A percentile compares a stretch with the other conserved stretches of the same genome.
phyloP scores from a whole-genome alignment of 164 flowering plant species.

The Berberis thunbergii region DNA sequence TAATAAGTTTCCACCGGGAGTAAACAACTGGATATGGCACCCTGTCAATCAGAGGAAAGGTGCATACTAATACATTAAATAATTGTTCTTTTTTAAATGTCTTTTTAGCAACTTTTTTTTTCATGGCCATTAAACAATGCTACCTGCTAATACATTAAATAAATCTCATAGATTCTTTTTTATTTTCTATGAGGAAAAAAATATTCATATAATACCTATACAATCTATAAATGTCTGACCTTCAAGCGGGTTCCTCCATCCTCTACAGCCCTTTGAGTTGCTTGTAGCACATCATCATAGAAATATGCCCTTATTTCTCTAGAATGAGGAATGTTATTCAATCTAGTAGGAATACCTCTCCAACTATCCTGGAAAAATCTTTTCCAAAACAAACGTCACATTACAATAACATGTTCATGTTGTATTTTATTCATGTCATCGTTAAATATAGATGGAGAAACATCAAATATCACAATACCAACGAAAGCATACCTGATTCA shows the following conservation, averaged over 20 bases:
- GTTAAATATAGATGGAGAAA: background rate
- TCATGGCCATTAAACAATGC: too few species aligned
- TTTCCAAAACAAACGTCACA: slow-evolving; percentile 14
- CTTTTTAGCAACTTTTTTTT: too few species aligned
- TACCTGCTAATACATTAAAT: too few species aligned
- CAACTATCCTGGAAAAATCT: slow-evolving; percentile 60
- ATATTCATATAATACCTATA: background rate
- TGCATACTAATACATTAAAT: too few species aligned
- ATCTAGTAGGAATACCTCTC: slow-evolving; percentile 91
- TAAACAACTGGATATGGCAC: too few species aligned
- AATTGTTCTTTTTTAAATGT: too few species aligned
- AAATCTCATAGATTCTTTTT: too few species aligned
- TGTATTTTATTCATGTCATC: background rate
- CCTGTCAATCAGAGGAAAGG: too few species aligned
- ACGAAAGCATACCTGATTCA: slow-evolving; percentile 35
- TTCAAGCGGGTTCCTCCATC: slow-evolving; percentile 64
- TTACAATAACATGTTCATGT: background rate
- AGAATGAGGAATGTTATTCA: slow-evolving; percentile 96
- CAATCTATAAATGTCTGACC: slow-evolving; percentile 29
- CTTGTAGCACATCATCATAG: slow-evolving; percentile 77
- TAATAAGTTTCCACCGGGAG: too few species aligned
- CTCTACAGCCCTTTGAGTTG: slow-evolving; percentile 62
- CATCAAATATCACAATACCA: background rate
- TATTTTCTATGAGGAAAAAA: too few species aligned
- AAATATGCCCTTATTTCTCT: slow-evolving; percentile 88